Evolutionary conservation across 2,329 filamentous ascomycete species (phyloP), one percentile per base, ranked within the genome.

Genomic region (Fusarium annulatum): DNA sequence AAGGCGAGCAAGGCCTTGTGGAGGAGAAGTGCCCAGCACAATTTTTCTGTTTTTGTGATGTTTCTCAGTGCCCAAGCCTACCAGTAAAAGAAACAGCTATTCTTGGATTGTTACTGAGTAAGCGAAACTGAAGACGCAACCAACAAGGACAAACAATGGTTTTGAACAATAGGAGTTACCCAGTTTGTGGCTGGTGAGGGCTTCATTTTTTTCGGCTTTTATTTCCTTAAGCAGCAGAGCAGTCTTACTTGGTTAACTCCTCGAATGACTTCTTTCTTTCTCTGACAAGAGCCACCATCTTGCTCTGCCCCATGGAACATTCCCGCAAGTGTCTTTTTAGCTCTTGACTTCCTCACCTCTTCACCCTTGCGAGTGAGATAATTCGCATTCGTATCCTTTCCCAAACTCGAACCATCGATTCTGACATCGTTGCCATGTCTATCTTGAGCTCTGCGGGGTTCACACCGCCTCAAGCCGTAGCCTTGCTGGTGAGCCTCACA

Each of bases 381-480:
- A 16, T 26, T 26, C 15, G 15, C 26, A 15, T 48, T 48, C 15
- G 18, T 38, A 55, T 26, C 8, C 19, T n/a, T n/a, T 5, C 16
- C 21, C 33, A 21, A 33, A 23, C 41, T 36, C 10, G 19, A 41
- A 52, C 55, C 26, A 30, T 18, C n/a, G 19, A 48, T 52, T 48
- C 36, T 70, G 49, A 33, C 63, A 38, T 30, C 33, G 23, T 42
- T 16, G 41, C 51, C 41, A 73, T 73, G 56, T 43, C 67, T 66
- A 53, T 30, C 41, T 39, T 62, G 43, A 64, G 55, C 49, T 60
- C 60, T 38, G 61, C 66, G 48, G 69, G 65, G 56, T 77, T 78
- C 43, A 60, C 75, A 45, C 61, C 76, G 49, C 58, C 67, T 46
- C 76, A 77, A 48, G 76, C 76, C 18, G 71, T 71, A 45, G 72